Conservation (phyloP, 2,329 filamentous ascomycete species). For the Ceratocystis diversiconidia region DNA sequence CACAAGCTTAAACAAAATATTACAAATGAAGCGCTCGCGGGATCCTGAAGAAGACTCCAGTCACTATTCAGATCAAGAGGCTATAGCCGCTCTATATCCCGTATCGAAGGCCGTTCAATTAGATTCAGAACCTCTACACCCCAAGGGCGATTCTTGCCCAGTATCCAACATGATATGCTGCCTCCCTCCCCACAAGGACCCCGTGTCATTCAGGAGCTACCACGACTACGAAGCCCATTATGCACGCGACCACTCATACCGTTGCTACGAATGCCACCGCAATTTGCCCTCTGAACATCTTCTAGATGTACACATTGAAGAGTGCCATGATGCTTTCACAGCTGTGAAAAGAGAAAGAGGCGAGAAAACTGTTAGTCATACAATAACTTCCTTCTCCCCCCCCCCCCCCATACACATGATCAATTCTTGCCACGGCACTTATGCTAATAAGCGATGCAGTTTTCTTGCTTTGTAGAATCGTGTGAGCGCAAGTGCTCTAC, state of each 20-base stretch:
- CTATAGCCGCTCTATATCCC: slow-evolving; percentile 5
- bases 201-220: slow-evolving; percentile 57
- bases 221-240: slow-evolving; percentile 83
- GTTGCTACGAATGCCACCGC: slow-evolving; percentile 69
- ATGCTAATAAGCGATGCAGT: slow-evolving; percentile 35
- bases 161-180: slow-evolving; percentile 57
- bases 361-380: slow-evolving; percentile 60
- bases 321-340: slow-evolving; percentile 74
- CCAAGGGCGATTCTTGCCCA: slow-evolving; percentile 25
- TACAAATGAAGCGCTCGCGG: slow-evolving; percentile 48
- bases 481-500: slow-evolving; percentile 77
- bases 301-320: slow-evolving; percentile 71
- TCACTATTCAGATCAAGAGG: slow-evolving; percentile 5
- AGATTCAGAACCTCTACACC: slow-evolving; percentile 29
- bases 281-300: slow-evolving; percentile 81
- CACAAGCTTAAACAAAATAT: slow-evolving; percentile 19
- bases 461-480: slow-evolving; percentile 75
- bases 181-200: slow-evolving; percentile 62
- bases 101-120: slow-evolving; percentile 45
- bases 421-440: background rate
- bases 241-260: slow-evolving; percentile 62
- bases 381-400: background rate
- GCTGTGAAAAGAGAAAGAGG: slow-evolving; percentile 60
- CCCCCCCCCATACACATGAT: background rate
- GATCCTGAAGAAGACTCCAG: slow-evolving; percentile 34